phyloP scores from a whole-genome alignment of 306 rosid species.

The Trifolium subterraneum region DNA sequence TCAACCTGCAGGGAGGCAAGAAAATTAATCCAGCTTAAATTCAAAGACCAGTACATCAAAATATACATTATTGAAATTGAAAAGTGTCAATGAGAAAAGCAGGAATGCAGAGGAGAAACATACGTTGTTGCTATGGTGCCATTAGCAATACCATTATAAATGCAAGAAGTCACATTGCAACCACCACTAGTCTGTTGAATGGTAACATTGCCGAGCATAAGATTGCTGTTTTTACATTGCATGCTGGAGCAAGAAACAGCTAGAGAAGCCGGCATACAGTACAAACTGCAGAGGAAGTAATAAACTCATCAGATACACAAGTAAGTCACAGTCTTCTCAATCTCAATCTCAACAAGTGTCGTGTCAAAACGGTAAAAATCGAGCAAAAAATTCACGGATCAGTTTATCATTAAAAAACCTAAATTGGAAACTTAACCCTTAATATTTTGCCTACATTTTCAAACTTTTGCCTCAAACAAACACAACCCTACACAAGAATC shows the following conservation, averaged over 20 bases:
- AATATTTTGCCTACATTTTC: neutral
- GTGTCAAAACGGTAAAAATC: neutral
- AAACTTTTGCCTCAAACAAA: neutral
- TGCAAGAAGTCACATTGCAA: constrained; percentile 90
- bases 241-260: constrained; percentile 98
- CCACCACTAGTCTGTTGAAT: constrained; percentile 80
- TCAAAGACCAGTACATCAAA: neutral
- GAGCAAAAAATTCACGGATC: neutral
- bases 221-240: constrained; percentile 89
- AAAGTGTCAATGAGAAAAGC: constrained; percentile 21
- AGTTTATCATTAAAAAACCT: neutral
- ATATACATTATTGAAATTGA: constrained; percentile 20
- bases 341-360: constrained; percentile 9
- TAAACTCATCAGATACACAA: constrained; percentile 40
- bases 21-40: constrained; percentile 34
- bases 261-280: constrained; percentile 94
- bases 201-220: constrained; percentile 86
- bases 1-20: constrained; percentile 60
- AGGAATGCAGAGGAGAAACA: constrained; percentile 26
- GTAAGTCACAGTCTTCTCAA: constrained; percentile 24
- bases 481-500: neutral
- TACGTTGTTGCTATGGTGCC: constrained; percentile 84
- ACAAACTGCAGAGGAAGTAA: constrained; percentile 60
- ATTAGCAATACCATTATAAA: constrained; percentile 77
- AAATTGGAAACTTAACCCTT: neutral